phyloP scores from a whole-genome alignment of 2,329 filamentous ascomycete genomes.

The Alternaria arbusti region DNA sequence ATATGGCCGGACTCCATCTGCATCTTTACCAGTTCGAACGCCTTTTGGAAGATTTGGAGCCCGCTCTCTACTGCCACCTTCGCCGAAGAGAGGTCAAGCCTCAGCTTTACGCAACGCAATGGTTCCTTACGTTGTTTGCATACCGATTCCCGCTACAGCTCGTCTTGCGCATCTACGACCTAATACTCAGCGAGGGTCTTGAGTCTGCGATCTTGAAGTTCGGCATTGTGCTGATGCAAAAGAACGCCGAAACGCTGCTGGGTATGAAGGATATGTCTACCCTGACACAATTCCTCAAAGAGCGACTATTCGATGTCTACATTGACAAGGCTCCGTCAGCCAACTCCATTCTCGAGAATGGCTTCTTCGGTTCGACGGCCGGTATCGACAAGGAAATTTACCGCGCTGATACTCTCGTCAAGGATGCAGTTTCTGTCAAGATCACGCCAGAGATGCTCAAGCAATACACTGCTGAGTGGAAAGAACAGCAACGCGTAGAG shows the following conservation, averaged over 20 bases:
- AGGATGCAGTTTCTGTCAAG: conserved; percentile 87
- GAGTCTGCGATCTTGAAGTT: conserved; percentile 90
- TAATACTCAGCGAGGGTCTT: conserved; percentile 91
- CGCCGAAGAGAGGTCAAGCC: conserved; percentile 85
- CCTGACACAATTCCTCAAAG: conserved; percentile 88
- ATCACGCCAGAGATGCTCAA: conserved; percentile 84
- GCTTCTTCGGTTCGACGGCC: conserved; percentile 94
- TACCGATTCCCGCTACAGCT: conserved; percentile 97
- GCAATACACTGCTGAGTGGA: conserved; percentile 85
- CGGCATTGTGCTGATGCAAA: conserved; percentile 93
- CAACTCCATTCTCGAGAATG: conserved; percentile 92
- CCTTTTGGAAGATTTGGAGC: conserved; percentile 89
- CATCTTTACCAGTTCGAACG: conserved; percentile 95
- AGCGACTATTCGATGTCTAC: conserved; percentile 94
- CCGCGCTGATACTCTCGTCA: conserved; percentile 88
- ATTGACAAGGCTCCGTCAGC: conserved; percentile 92
- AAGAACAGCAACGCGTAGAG: conserved; percentile 83
- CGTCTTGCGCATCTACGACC: conserved; percentile 93
- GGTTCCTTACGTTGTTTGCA: conserved; percentile 98
- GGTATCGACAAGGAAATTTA: conserved; percentile 95
- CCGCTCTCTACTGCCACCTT: conserved; percentile 92
- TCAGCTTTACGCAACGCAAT: conserved; percentile 95
- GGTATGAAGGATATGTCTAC: conserved; percentile 89
- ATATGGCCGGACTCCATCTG: conserved; percentile 95
- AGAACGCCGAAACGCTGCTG: conserved; percentile 80